Base-by-base conservation (phyloP, 2,329 filamentous ascomycete species). In the Aspergillus novofumigatus region DNA sequence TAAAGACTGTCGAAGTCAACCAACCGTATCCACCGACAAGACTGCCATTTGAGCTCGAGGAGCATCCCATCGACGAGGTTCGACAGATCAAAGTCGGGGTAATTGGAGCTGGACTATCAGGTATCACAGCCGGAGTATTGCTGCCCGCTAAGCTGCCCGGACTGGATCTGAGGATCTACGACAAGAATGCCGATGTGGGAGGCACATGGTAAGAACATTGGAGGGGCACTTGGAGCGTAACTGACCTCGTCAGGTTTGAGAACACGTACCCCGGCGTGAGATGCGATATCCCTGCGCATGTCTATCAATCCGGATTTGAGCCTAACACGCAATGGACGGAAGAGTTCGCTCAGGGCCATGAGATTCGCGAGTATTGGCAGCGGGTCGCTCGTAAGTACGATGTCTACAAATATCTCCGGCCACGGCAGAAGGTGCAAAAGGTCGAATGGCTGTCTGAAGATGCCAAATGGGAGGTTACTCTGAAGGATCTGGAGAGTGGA, bases 271-370 rank as follows among this genome's bases (percentile, higher is more conserved):
- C 86, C 0, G 86, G 86, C 1, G 84, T 88, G 0, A 76, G 85
- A 45, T 90, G 87, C 62, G 86, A 90, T 67, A 83, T 90, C 14
- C 86, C 87, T 0, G 82, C 86, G 0, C 85, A 89, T 67, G 85
- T 87, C 21, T 91, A 91, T 64, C 87, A 90, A 66, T 83, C 82
- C 7, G 85, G 84, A 0, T 90, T 89, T 68, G 78, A 79, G 6
- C 86, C 86, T 0, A 90, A 90, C 55, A 82, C 80, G 0, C 78
- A 88, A 61, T 91, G 88, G 88, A 81, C 80, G 0, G 85, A 89
- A 63, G 80, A 86, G 58, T 91, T 89, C 65, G 83, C 87, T 0
- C 82, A 83, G 41, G 87, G 87, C 0, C 68, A 75, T 3, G 88
- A 91, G 69, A 91, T 91, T 57, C 75, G 79, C 6, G 79, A 83